phyloP scores from a whole-genome alignment of 2,329 filamentous ascomycete genomes.

The Amylocarpus encephaloides region DNA sequence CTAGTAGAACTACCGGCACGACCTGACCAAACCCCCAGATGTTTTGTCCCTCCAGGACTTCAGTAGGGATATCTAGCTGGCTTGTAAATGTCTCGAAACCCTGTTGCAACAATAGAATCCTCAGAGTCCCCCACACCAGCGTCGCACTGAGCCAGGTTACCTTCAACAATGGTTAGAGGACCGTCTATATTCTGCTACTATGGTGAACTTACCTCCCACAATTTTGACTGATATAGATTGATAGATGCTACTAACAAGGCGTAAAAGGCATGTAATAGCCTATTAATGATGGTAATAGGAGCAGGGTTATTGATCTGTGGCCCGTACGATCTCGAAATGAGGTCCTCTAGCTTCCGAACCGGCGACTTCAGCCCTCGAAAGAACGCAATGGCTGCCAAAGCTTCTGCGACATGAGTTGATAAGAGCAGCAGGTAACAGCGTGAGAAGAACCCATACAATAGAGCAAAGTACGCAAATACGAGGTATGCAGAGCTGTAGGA shows the following conservation, averaged over 20 bases:
- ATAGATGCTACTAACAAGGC: neutral
- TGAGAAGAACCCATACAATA: neutral
- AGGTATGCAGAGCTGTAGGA: neutral
- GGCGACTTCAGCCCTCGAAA: too few species aligned
- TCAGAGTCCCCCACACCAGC: neutral
- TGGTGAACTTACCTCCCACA: slow-evolving; percentile 1
- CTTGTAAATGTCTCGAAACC: neutral
- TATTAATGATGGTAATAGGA: neutral
- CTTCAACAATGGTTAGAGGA: neutral
- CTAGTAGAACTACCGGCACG: slow-evolving; percentile 1
- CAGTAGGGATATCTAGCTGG: neutral
- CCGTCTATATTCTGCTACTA: neutral
- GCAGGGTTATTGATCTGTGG: neutral
- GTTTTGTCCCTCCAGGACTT: neutral
- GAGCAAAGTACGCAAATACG: neutral
- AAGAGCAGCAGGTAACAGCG: neutral
- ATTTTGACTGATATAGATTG: neutral
- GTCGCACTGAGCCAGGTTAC: neutral
- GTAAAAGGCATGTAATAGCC: neutral
- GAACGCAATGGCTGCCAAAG: too few species aligned
- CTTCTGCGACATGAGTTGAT: too few species aligned
- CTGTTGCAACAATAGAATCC: neutral
- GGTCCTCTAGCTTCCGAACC: too few species aligned
- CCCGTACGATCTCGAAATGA: too few species aligned
- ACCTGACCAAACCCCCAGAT: slow-evolving; percentile 2